Base-by-base conservation (phyloP, 2,329 filamentous ascomycete genomes). In the Fusarium tanahbumbuense region DNA sequence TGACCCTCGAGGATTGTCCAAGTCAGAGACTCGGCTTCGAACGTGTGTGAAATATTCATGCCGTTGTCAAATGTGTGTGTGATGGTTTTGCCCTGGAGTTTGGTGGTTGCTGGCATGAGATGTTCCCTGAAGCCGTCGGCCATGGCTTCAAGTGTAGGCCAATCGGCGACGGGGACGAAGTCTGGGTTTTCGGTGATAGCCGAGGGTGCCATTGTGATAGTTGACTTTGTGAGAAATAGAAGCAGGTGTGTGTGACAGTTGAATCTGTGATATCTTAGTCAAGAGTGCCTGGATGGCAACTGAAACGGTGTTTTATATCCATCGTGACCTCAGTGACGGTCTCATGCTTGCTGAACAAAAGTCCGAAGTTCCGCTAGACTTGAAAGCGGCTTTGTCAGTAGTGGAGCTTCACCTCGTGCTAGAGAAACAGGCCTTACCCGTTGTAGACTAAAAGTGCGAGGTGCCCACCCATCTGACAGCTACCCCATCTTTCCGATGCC, bases 111-210 rank as follows among this genome's bases (percentile, higher is more conserved):
- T 6, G 65, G 60, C 25, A 68, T 68, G 0, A 69, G 52, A 10
- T 70, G 23, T 20, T 70, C 41, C 0, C 42, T n/a, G 10, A 60
- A 70, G 3, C 65, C 67, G 23, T 41, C 27, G 5, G 67, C 67
- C 54, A 70, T 64, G 13, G 54, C 60, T 23, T 66, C 52, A 2
- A 70, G 60, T 1, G 54, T 61, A 20, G 67, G 67, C 65, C 65
- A 70, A 13, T 65, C 44, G 3, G 28, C 8, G 3, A 68, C 28
- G 0, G 67, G 64, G 8, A 65, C 25, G 13, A 42, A 68, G 1
- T 34, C 65, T 8, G 66, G 16, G 5, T 18, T 41, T 0, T 57
- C 52, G 11, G 28, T n/a, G 15, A 23, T 25, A 12, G 41, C 52
- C 25, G 57, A 11, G 12, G 52, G 57, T 20, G 44, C 2, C 57